Evolutionary conservation across 371 early-diverging fungal species (phyloP).

Genomic region (Amoeboaphelidium protococcarum): DNA sequence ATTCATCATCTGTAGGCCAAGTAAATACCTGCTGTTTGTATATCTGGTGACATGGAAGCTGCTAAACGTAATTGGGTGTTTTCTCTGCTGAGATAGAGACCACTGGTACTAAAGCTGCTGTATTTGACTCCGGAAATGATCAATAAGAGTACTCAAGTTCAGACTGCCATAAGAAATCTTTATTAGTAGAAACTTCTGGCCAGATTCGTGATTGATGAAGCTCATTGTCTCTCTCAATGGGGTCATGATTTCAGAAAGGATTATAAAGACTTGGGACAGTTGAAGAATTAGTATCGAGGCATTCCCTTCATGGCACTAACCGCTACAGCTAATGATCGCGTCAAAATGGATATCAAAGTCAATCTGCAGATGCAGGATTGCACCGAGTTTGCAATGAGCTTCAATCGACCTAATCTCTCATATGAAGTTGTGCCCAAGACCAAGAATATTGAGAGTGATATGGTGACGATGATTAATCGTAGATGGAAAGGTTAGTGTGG

Average conservation of each 20-base stretch:
- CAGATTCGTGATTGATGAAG: conserved; percentile 94
- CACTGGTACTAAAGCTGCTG: conserved; percentile 16
- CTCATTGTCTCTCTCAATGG: conserved; percentile 94
- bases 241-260: conserved; percentile 78
- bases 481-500: conserved; percentile 50
- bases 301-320: conserved; percentile 95
- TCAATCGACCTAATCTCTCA: conserved; percentile 58
- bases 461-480: conserved; percentile 41
- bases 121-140: conserved; percentile 95
- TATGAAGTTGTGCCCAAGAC: conserved; percentile 47
- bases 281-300: conserved; percentile 26
- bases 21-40: conserved; percentile 45
- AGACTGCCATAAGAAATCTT: conserved; percentile 23
- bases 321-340: conserved; percentile 85
- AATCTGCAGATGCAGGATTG: conserved; percentile 34
- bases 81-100: neutral
- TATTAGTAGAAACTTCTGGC: conserved; percentile 30
- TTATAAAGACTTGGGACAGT: conserved; percentile 14
- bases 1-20: conserved; percentile 44
- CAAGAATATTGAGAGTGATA: conserved; percentile 32
- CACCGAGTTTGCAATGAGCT: conserved; percentile 46
- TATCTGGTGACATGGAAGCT: conserved; percentile 29
- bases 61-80: conserved; percentile 3
- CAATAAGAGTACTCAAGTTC: conserved; percentile 33
- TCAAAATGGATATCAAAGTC: conserved; percentile 29